Percentiles rank a stretch among this genome's conserved stretches.
Conservation (phyloP, 306 rosid species). For the Sophora flavescens region DNA sequence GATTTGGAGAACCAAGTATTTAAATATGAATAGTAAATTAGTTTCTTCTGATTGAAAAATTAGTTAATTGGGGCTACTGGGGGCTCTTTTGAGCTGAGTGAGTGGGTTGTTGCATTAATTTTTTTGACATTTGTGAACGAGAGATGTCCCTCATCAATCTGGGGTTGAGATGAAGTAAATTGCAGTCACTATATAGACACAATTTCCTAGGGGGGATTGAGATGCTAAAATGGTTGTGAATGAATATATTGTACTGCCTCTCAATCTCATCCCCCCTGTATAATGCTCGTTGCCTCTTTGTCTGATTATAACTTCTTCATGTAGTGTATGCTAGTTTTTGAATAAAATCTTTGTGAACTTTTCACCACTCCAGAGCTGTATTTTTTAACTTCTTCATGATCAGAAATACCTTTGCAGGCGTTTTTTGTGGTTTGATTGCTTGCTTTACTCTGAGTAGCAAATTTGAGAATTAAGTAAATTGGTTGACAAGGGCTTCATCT, state of each 20-base stretch:
- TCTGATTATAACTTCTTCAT: slow-evolving; percentile 1
- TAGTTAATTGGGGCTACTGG: not conserved
- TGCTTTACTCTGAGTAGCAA: slow-evolving; percentile 18
- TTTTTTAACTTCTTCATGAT: slow-evolving; percentile 18
- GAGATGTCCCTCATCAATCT: not conserved
- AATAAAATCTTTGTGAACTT: not conserved
- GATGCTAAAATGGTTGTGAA: not conserved
- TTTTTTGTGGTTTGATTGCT: not conserved
- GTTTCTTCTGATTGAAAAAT: not conserved
- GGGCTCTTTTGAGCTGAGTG: not conserved
- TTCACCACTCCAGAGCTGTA: not conserved
- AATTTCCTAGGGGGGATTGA: not conserved
- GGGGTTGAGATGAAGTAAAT: not conserved
- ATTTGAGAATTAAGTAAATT: slow-evolving; percentile 31
- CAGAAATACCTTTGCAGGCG: slow-evolving; percentile 47
- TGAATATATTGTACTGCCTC: not conserved
- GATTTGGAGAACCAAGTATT: slow-evolving; percentile 2
- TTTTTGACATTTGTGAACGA: not conserved
- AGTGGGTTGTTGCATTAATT: not conserved
- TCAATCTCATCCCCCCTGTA: not conserved
- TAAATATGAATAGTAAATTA: not conserved
- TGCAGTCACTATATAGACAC: not conserved
- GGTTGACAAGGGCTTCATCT: slow-evolving; percentile 27
- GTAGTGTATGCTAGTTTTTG: slow-evolving; percentile 23
- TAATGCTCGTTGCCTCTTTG: not conserved